Evolutionary conservation across 2,329 filamentous ascomycete species (phyloP), one percentile per base, ranked within the genome.

Genomic region (Sclerotinia nivalis): DNA sequence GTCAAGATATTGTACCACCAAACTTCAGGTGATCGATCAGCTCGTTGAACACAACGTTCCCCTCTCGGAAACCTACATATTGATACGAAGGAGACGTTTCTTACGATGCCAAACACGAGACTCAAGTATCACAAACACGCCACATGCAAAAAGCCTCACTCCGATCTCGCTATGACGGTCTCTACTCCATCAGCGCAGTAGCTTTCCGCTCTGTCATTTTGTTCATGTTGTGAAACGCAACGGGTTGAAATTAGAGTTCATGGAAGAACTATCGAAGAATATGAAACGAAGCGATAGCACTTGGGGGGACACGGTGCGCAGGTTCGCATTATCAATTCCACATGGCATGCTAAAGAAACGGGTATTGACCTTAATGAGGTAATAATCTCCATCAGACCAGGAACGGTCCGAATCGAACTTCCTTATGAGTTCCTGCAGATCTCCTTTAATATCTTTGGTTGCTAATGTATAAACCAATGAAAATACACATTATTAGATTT

Each of bases 341-440:
- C 20, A 58, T 58, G 31, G 55, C 55, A 58, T 37, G 12, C 18
- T 58, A 15, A 58, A n/a, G 45, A 34, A 52, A 40, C 22, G 60
- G 60, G n/a, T 64, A 31, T 52, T 34, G n/a, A 40, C 34, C 25
- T 64, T 18, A 20, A 37, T 40, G 45, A 52, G 47, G 15, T 20
- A 40, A 64, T 50, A 64, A 64, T 64, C 59, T 25, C 43, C 22
- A 62, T 62, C 28, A 34, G 22, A 25, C 34, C 43, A 37, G 45
- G 60, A 37, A 64, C 45, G 31, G 60, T 64, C 47, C 60, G 60
- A 37, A 64, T 64, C 20, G 43, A 49, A 62, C 59, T 34, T 49
- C 18, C 43, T 49, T 22, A 10, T 50, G 45, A 37, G 60, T 64
- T 50, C 60, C 60, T 64, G 60, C 45, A 64, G 60, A 64, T 40